A percentile compares a stretch with the other conserved stretches of the same genome.
phyloP scores from a whole-genome alignment of 805 yeast genomes.

The Monosporozyma unispora region DNA sequence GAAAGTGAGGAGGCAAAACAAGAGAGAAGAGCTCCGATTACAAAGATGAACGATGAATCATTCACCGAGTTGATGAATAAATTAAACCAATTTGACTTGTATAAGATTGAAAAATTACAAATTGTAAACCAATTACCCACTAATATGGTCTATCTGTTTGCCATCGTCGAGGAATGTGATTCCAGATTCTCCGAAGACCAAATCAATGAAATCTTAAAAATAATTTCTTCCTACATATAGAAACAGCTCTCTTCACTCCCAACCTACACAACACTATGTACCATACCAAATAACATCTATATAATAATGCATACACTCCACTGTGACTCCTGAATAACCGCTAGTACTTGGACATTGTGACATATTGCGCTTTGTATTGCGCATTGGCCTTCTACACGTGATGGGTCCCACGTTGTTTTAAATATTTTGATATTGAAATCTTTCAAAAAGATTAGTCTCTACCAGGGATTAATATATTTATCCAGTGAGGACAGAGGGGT shows the following conservation, averaged over 20 bases:
- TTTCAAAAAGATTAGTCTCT: not conserved
- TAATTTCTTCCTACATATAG: constrained; percentile 36
- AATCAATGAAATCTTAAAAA: constrained; percentile 48
- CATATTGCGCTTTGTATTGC: too few species aligned
- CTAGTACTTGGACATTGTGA: too few species aligned
- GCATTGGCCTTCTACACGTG: not conserved
- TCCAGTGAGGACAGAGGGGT: not conserved
- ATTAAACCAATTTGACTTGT: constrained; percentile 42
- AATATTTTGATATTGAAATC: not conserved
- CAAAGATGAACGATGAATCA: constrained; percentile 23
- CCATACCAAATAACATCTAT: not conserved
- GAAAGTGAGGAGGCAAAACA: constrained; percentile 10
- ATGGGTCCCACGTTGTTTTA: not conserved
- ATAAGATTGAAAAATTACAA: constrained; percentile 78
- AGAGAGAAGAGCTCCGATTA: constrained; percentile 17
- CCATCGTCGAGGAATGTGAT: constrained; percentile 89
- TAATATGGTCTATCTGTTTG: constrained; percentile 66
- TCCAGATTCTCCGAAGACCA: constrained; percentile 65
- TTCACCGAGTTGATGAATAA: constrained; percentile 25
- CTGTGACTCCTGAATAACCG: not conserved
- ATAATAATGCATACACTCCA: not conserved
- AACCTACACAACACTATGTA: not conserved
- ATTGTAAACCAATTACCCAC: constrained; percentile 74
- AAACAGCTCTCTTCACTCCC: too few species aligned
- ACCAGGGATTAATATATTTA: not conserved